Base-by-base conservation (phyloP, 2,329 filamentous ascomycete species). In the Drechslerella coelobrocha region DNA sequence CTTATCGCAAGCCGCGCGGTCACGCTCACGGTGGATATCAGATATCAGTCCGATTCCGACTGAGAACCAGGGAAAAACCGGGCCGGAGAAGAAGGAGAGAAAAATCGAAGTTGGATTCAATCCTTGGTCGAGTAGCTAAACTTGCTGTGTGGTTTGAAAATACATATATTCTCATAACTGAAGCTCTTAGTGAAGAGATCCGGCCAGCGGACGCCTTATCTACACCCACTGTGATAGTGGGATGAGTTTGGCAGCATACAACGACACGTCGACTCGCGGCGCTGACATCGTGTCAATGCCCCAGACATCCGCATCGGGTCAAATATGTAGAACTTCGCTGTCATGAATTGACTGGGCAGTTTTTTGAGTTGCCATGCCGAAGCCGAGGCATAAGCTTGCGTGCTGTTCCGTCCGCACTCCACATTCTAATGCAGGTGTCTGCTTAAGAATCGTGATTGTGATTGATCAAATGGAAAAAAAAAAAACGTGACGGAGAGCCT, bases 261-360 rank as follows among this genome's bases (percentile, higher is more conserved):
- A 55, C 53, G 56, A 68, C 63, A 68, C 63, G 63, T 68, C 63
- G 62, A 68, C 55, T 54, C 43, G 29, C 29, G 54, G 45, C 54
- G 41, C 51, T 54, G 39, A 47, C 37, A 55, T 60, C 45, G 45
- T 51, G 56, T 52, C 23, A 51, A 50, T 55, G 43, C 43, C 61
- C 45, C 29, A 48, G 24, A 51, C 63, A 61, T 61, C 37, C 31
- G 62, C 23, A 31, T 39, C 45, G 47, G 50, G 41, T 47, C 37
- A 51, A 31, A 51, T 68, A 61, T 57, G 56, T 68, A 47, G 39
- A 52, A 50, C 54, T 68, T 55, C 50, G 63, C 63, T 68, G 63
- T 68, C 63, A 68, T 51, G 51, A 68, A 68, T 68, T 61, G 56
- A 68, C 63, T 68, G 63, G 62, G 47, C 39, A 23, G 41, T n/a